These are phyloP conservation scores for Neoscytalidium dimidiatum DNA, from an alignment of 2,329 filamentous ascomycete species.

Conservation along the genomic window DNA sequence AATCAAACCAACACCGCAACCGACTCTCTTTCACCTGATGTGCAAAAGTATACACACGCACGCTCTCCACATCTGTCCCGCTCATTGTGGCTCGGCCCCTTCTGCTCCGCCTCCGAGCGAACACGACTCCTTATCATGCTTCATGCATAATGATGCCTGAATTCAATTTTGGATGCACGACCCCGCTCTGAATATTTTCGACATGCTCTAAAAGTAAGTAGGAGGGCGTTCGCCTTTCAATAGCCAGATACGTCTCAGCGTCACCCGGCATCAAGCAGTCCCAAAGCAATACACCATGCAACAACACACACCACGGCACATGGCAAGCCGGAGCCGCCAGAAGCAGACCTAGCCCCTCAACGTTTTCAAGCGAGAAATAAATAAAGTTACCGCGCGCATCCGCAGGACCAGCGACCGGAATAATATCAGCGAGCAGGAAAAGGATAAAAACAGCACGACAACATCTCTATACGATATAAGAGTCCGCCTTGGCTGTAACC, in stretches of 20 bases:
- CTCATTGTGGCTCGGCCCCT: no score
- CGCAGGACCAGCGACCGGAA: neutral
- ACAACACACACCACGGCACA: neutral
- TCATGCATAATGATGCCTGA: neutral
- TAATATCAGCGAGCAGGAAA: neutral
- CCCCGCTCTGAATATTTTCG: no score
- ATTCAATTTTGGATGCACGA: no score
- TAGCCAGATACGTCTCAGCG: no score
- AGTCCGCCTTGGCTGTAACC: slow-evolving; percentile 1
- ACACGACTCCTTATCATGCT: neutral
- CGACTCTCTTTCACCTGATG: neutral
- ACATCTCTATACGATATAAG: neutral
- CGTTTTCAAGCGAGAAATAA: neutral
- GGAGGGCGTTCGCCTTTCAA: no score
- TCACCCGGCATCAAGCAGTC: neutral
- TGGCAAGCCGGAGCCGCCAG: neutral
- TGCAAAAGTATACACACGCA: neutral
- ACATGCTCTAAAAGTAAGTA: no score
- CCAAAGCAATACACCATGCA: neutral
- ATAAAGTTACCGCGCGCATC: slow-evolving; percentile 1
- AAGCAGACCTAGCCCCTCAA: neutral
- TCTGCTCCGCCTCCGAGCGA: neutral
- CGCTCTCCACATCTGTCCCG: neutral
- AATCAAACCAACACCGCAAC: neutral
- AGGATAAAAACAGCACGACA: neutral